Evolutionary conservation across 148 eudicot genomes (phyloP).

Genomic region (Vaccinium myrtillus): DNA sequence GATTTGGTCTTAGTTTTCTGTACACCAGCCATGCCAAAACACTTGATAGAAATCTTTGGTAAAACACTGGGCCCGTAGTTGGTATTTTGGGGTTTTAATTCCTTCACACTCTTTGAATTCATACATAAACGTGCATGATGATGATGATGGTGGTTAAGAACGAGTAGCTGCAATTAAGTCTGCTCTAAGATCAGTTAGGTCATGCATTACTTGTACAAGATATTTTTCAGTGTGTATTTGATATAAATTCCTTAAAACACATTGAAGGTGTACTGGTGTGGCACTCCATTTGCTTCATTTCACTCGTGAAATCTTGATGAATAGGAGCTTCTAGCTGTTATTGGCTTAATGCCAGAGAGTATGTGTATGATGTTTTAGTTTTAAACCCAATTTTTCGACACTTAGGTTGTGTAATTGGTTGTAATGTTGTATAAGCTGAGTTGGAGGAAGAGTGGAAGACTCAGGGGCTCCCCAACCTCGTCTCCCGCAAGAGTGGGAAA

Average conservation of each 20-base stretch:
- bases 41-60: neutral
- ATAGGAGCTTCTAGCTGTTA: neutral
- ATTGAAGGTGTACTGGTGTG: neutral
- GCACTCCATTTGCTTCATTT: neutral
- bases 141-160: neutral
- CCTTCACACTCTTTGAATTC: neutral
- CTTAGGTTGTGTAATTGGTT: neutral
- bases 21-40: neutral
- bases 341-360: neutral
- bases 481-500: neutral
- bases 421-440: neutral
- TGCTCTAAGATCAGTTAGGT: neutral
- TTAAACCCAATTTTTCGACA: neutral
- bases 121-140: neutral
- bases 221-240: neutral
- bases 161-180: neutral
- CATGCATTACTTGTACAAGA: neutral
- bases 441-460: neutral
- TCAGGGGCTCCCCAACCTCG: neutral
- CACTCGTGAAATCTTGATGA: neutral
- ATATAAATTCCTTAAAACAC: neutral
- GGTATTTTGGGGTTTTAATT: constrained; percentile 5
- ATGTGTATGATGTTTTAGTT: neutral
- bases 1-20: neutral
- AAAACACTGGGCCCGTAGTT: neutral